These are phyloP conservation scores for Talaromyces verruculosus DNA, from an alignment of 2,329 filamentous ascomycete genomes.

Conservation along the genomic window DNA sequence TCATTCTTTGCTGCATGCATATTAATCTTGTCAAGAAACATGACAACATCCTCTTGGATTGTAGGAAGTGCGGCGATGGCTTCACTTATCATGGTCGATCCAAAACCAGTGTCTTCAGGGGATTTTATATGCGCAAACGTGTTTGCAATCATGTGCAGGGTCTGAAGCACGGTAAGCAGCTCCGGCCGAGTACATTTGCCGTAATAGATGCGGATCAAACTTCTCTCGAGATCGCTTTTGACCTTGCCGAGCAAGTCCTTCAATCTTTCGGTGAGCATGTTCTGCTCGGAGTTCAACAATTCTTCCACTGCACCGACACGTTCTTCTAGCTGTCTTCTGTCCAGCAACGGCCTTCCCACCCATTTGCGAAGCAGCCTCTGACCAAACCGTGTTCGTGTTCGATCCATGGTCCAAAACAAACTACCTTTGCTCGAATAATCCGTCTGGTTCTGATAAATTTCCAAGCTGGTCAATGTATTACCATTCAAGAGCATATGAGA, in stretches of 20 bases:
- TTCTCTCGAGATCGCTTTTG: conserved; percentile 84
- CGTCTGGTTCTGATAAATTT: conserved; percentile 93
- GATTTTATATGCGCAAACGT: conserved; percentile 70
- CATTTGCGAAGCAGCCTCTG: conserved; percentile 87
- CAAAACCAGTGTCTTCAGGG: conserved; percentile 68
- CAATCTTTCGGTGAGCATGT: conserved; percentile 69
- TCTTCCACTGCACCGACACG: conserved; percentile 85
- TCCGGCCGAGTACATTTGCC: conserved; percentile 88
- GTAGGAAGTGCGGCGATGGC: conserved; percentile 73
- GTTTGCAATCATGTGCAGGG: conserved; percentile 74
- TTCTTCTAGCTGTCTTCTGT: conserved; percentile 71
- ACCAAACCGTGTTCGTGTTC: conserved; percentile 86
- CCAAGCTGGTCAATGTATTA: conserved; percentile 88
- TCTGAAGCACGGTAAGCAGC: conserved; percentile 79
- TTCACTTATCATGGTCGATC: conserved; percentile 65
- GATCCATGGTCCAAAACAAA: conserved; percentile 92
- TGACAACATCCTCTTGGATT: conserved; percentile 70
- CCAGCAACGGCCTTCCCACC: conserved; percentile 86
- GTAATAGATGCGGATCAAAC: conserved; percentile 93
- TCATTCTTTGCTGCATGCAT: conserved; percentile 76
- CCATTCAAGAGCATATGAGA: conserved; percentile 96
- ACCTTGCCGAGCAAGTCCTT: conserved; percentile 69
- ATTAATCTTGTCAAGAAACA: conserved; percentile 82
- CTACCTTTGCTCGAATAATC: conserved; percentile 83
- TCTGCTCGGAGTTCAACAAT: conserved; percentile 67